Base-by-base conservation (phyloP, 768 basidiomycete species). In the Cystofilobasidium ferigula region DNA sequence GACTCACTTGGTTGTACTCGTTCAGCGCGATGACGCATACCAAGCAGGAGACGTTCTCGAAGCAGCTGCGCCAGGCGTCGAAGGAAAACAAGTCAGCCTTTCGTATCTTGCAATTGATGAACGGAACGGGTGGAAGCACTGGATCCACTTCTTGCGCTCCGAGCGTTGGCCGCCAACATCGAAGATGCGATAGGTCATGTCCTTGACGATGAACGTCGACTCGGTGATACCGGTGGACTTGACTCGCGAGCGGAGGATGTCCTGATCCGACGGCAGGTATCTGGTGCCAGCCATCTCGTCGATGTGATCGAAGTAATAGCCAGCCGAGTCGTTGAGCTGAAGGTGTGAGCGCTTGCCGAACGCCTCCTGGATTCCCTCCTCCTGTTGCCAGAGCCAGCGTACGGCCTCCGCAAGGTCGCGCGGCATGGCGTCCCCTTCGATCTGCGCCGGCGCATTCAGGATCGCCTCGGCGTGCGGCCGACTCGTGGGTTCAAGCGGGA, bases 161-260 rank as follows among this genome's bases (percentile, higher is more conserved):
- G 83, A 85, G 65, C 89, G 79, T 77, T 91, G 90, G 1, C 89
- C 90, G 65, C 90, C 89, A 63, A 91, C 88, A 76, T 93, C 90
- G 76, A 92, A 90, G 36, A 95, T 77, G 74, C 87, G 88, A 79
- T 95, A 97, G 30, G 88, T 85, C 62, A 88, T 85, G 7, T 57
- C 57, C 13, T 34, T 47, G 34, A 64, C 45, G 20, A 35, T 32
- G 56, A 61, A 67, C 16, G 83, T 82, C 0, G 89, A 93, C 76
- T 90, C 88, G 5, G 86, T 88, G 72, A 92, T 91, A 22, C 91
- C 92, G 18, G 89, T 91, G n/a, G 92, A 92, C 64, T 90, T 85
- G 53, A 86, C 87, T 61, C 90, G 82, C 65, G 85, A 85, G 42
- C 84, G 86, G 14, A 58, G 35, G 26, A 62, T 51, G 28, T 62